These are phyloP conservation scores for Clohesyomyces aquaticus DNA, from an alignment of 495 filamentous ascomycete genomes.

Conservation along the genomic window DNA sequence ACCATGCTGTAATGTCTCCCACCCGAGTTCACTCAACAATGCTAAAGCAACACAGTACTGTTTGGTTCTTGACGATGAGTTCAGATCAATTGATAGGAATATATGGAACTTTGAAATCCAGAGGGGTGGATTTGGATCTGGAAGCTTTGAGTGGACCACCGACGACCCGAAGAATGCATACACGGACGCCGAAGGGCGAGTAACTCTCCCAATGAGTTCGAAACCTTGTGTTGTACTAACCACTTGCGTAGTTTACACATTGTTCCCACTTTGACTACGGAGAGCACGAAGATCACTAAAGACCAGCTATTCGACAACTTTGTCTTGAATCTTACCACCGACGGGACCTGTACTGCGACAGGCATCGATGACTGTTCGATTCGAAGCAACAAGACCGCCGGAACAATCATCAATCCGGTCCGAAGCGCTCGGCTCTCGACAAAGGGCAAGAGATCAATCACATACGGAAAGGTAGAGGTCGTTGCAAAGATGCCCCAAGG, in stretches of 20 bases:
- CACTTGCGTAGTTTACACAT: constrained; percentile 46
- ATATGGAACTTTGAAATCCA: constrained; percentile 50
- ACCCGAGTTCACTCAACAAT: no score
- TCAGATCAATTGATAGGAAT: constrained; percentile 45
- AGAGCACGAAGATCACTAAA: constrained; percentile 45
- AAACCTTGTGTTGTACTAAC: neutral
- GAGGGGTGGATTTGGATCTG: constrained; percentile 50
- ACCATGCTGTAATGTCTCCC: constrained; percentile 34
- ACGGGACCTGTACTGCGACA: constrained; percentile 45
- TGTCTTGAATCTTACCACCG: constrained; percentile 49
- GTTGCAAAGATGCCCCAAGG: constrained; percentile 51
- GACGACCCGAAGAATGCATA: constrained; percentile 50
- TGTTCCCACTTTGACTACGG: constrained; percentile 52
- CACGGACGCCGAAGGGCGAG: constrained; percentile 44
- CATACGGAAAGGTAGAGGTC: constrained; percentile 52
- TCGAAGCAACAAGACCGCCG: constrained; percentile 45
- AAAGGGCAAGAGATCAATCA: constrained; percentile 49
- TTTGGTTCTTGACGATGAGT: constrained; percentile 50
- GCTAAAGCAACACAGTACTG: constrained; percentile 41
- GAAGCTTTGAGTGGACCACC: constrained; percentile 54
- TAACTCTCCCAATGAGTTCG: neutral
- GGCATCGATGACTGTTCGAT: constrained; percentile 42
- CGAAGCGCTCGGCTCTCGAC: constrained; percentile 50
- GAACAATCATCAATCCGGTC: constrained; percentile 49
- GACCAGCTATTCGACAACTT: constrained; percentile 43